Percentiles rank a stretch among this genome's conserved stretches.
Evolutionary conservation across 176 grass and related monocot genomes (phyloP).

Genomic region (Secale cereale): DNA sequence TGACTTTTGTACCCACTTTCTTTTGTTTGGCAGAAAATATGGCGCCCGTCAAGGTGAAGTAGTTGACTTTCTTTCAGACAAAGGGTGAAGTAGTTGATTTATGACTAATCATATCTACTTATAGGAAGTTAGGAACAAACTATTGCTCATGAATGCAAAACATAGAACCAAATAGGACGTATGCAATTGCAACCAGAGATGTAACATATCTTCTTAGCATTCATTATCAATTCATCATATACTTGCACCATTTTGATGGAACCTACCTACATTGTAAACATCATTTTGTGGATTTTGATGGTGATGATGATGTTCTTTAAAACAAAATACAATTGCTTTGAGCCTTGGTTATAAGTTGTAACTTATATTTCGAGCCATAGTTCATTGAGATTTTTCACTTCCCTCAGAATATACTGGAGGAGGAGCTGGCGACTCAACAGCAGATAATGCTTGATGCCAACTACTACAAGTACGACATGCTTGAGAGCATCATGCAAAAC

Average conservation of each 20-base stretch:
- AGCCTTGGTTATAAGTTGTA: neutral
- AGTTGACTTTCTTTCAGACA: no score
- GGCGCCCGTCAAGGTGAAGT: no score
- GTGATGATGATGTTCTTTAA: neutral
- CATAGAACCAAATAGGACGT: neutral
- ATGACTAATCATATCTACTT: neutral
- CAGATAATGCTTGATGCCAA: constrained; percentile 36
- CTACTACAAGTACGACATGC: constrained; percentile 46
- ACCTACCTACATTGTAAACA: neutral
- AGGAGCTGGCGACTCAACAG: constrained; percentile 52
- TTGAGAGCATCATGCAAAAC: constrained; percentile 34
- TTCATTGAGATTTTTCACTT: neutral
- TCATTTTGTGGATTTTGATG: constrained; percentile 18
- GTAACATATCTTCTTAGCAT: neutral
- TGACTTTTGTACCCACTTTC: no score
- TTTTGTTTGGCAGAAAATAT: no score
- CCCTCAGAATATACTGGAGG: constrained; percentile 45
- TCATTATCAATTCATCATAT: neutral
- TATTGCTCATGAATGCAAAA: neutral
- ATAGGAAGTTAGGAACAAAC: neutral
- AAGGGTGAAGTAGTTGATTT: constrained; percentile 36
- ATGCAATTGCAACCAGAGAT: neutral
- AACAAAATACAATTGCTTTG: neutral
- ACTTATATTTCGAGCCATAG: neutral
- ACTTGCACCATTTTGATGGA: neutral